A percentile compares a stretch with the other conserved stretches of the same genome.
Evolutionary conservation across 768 basidiomycete genomes (phyloP).

Genomic region (Boletus rex-veris): DNA sequence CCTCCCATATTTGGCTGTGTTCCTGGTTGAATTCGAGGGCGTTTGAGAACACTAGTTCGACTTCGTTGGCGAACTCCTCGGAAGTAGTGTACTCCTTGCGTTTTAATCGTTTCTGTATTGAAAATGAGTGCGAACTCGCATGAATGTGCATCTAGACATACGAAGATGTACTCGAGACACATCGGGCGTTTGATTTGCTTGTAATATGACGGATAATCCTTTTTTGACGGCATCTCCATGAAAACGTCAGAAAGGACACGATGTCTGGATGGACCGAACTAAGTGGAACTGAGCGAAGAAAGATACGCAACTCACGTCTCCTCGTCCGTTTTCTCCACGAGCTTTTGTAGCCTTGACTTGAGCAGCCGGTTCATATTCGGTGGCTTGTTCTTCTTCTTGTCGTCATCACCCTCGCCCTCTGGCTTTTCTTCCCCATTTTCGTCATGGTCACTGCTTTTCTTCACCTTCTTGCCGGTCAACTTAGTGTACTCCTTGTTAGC

Average conservation of each 20-base stretch:
- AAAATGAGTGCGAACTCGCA: neutral
- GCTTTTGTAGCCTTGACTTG: conserved; percentile 66
- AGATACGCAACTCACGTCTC: conserved; percentile 44
- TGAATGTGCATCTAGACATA: conserved; percentile 37
- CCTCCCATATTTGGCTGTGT: conserved; percentile 78
- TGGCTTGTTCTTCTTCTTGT: conserved; percentile 49
- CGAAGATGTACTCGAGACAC: conserved; percentile 74
- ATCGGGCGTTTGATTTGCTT: conserved; percentile 74
- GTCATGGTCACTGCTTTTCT: conserved; percentile 38
- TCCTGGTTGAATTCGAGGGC: conserved; percentile 88
- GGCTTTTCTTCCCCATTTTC: conserved; percentile 39
- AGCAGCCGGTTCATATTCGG: conserved; percentile 65
- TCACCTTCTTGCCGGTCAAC: conserved; percentile 41
- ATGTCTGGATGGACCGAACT: conserved; percentile 42
- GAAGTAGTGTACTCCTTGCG: conserved; percentile 69
- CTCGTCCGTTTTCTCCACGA: conserved; percentile 69
- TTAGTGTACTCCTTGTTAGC: conserved; percentile 43
- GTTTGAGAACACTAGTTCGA: conserved; percentile 88
- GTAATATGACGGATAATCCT: conserved; percentile 78
- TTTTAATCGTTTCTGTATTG: conserved; percentile 69
- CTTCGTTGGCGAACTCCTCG: conserved; percentile 76
- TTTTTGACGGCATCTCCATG: conserved; percentile 79
- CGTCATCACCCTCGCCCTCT: conserved; percentile 43
- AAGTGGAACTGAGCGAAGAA: neutral
- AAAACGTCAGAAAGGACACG: conserved; percentile 69